A percentile compares a stretch with the other conserved stretches of the same genome.
Conservation (phyloP, 257 asterid species). For the Forsythia viridissima region DNA sequence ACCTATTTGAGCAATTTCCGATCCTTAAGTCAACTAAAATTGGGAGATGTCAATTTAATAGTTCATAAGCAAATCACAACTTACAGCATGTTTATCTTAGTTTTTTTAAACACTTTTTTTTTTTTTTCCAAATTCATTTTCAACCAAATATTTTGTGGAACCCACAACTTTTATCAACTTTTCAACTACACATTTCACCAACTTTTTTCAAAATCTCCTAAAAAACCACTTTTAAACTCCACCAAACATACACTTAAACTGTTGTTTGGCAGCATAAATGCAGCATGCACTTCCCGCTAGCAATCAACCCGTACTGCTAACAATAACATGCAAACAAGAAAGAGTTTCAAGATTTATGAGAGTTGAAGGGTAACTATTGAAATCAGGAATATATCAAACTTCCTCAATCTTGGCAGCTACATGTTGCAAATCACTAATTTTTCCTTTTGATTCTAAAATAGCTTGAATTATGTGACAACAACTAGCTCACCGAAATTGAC, state of each 20-base stretch:
- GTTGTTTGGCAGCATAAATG: neutral
- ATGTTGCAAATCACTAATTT: neutral
- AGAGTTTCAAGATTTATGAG: neutral
- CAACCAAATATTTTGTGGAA: too few species aligned
- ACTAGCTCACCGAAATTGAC: neutral
- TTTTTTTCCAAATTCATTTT: too few species aligned
- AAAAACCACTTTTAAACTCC: too few species aligned
- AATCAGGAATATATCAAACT: neutral
- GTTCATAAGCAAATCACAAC: neutral
- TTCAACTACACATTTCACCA: too few species aligned
- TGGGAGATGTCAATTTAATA: neutral
- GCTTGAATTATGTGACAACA: too few species aligned
- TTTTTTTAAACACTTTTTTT: too few species aligned
- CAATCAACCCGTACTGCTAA: too few species aligned
- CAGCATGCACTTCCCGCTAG: too few species aligned
- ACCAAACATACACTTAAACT: too few species aligned
- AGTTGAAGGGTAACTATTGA: neutral
- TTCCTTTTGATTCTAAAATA: neutral
- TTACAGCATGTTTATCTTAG: too few species aligned
- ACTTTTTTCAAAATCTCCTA: too few species aligned
- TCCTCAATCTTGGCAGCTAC: neutral
- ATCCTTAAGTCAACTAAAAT: neutral
- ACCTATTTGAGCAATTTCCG: neutral
- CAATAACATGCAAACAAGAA: neutral
- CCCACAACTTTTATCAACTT: too few species aligned